Percentiles rank a stretch among this genome's conserved stretches.
Evolutionary conservation across 306 rosid genomes (phyloP).

Genomic region (Vigna angularis): DNA sequence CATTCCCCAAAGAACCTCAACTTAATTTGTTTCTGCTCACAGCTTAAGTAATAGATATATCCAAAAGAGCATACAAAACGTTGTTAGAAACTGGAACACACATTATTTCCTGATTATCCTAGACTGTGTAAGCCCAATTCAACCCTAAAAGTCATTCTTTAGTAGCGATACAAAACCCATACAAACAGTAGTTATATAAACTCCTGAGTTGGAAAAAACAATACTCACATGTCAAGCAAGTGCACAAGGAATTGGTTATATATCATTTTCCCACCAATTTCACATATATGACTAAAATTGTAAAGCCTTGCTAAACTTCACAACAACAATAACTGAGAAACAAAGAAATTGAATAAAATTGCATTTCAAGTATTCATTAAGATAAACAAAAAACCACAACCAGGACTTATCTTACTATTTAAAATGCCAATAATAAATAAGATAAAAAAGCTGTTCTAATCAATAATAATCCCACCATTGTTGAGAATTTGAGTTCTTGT

Average conservation of each 20-base stretch:
- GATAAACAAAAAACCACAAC: background rate
- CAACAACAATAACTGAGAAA: background rate
- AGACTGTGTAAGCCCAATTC: background rate
- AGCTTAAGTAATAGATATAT: background rate
- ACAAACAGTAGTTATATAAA: background rate
- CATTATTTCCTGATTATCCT: background rate
- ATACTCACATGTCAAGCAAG: background rate
- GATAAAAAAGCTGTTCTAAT: background rate
- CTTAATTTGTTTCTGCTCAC: background rate
- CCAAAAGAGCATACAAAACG: background rate
- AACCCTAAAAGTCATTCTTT: background rate
- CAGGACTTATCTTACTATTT: background rate
- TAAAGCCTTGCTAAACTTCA: background rate
- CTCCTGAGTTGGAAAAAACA: background rate
- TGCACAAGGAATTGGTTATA: background rate
- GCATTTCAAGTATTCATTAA: background rate
- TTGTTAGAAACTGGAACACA: background rate
- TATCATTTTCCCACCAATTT: background rate
- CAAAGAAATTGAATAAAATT: background rate
- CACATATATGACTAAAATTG: background rate
- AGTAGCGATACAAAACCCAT: background rate
- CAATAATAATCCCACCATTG: constrained; percentile 14
- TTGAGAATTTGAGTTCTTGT: background rate
- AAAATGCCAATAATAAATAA: background rate
- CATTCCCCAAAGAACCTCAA: background rate